Percentiles rank a stretch among this genome's conserved stretches.
Conservation (phyloP, 768 basidiomycete species). For the Suillus brevipes region DNA sequence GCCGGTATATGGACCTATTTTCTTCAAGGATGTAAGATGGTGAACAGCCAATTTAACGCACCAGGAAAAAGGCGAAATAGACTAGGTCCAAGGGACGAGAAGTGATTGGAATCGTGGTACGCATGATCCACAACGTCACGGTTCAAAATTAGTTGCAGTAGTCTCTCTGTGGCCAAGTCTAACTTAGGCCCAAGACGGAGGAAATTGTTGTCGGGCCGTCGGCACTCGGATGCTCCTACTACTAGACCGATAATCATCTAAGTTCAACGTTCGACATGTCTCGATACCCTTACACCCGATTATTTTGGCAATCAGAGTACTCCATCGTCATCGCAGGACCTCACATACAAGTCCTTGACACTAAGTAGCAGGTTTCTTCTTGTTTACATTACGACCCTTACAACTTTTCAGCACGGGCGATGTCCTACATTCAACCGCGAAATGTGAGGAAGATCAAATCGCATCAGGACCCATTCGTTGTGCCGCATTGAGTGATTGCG, state of each 20-base stretch:
- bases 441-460: conserved; percentile 30
- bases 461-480: conserved; percentile 60
- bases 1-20: conserved; percentile 64
- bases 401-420: conserved; percentile 48
- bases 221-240: background rate
- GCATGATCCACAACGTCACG: conserved; percentile 13
- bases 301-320: conserved; percentile 40
- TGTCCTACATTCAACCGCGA: conserved; percentile 46
- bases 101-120: conserved; percentile 38
- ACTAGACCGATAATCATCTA: background rate
- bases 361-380: conserved; percentile 41
- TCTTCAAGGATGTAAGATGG: background rate
- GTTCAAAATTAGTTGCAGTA: background rate
- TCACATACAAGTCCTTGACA: conserved; percentile 60
- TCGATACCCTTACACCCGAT: conserved; percentile 48
- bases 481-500: conserved; percentile 48
- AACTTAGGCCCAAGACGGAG: too few relatives aligned
- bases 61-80: conserved; percentile 73
- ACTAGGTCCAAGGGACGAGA: conserved; percentile 64
- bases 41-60: conserved; percentile 28
- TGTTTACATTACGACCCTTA: conserved; percentile 11
- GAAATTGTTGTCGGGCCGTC: background rate
- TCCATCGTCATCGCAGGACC: conserved; percentile 56
- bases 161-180: background rate
- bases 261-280: conserved; percentile 29